Evolutionary conservation across 331 rosid species (phyloP).

Genomic region (Malus hybrid): DNA sequence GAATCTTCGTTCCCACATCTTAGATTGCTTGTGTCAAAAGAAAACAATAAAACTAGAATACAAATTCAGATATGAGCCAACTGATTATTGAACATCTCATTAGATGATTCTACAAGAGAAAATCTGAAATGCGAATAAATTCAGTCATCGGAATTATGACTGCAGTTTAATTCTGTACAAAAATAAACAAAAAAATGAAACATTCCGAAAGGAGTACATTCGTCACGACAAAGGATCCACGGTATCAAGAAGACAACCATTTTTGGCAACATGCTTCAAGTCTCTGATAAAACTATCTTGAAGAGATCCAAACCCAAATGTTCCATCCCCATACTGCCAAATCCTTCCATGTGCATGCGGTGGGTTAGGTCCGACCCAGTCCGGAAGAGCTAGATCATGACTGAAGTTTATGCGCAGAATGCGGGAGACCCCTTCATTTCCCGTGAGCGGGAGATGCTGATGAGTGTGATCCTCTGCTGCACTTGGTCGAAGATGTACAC

Average conservation of each 20-base stretch:
- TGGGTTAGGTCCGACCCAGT: slow-evolving; percentile 42
- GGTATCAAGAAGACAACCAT: slow-evolving; percentile 55
- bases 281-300: slow-evolving; percentile 68
- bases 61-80: not conserved
- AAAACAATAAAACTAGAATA: not conserved
- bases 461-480: slow-evolving; percentile 29
- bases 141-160: not conserved
- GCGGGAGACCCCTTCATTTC: slow-evolving; percentile 38
- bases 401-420: slow-evolving; percentile 67
- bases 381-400: slow-evolving; percentile 59
- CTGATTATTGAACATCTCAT: not conserved
- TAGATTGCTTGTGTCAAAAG: not conserved
- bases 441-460: slow-evolving; percentile 29
- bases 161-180: slow-evolving; percentile 5
- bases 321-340: slow-evolving; percentile 75
- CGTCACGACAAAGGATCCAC: slow-evolving; percentile 30
- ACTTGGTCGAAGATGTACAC: slow-evolving; percentile 58
- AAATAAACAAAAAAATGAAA: not conserved
- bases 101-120: not conserved
- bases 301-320: slow-evolving; percentile 90
- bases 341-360: slow-evolving; percentile 72
- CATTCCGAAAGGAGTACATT: slow-evolving; percentile 5
- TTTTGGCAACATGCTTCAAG: slow-evolving; percentile 52
- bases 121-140: not conserved
- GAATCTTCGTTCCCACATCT: not conserved